These are phyloP conservation scores for Neurospora sp. DNA, from an alignment of 495 filamentous ascomycete species.

Conservation along the genomic window DNA sequence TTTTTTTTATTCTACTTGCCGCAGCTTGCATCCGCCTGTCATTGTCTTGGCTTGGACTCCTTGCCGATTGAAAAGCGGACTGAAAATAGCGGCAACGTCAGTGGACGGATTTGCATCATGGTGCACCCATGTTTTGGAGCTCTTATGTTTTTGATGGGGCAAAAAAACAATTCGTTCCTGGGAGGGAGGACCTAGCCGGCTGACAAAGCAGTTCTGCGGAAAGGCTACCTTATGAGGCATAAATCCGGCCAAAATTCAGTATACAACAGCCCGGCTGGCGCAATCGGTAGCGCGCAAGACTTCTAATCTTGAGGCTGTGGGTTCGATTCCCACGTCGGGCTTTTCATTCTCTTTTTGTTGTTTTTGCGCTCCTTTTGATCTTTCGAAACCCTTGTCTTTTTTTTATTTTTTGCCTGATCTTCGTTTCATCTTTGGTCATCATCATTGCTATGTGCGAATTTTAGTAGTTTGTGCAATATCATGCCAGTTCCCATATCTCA, in stretches of 20 bases:
- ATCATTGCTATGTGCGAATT: neutral
- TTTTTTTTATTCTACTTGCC: neutral
- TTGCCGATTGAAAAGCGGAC: neutral
- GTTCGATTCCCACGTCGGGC: neutral
- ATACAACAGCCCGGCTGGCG: neutral
- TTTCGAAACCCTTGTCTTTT: neutral
- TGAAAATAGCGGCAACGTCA: neutral
- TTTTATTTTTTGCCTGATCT: neutral
- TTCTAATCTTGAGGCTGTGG: neutral
- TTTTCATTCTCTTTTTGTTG: rapidly evolving
- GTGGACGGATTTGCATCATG: neutral
- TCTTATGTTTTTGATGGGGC: neutral
- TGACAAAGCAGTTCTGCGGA: neutral
- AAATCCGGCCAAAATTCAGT: neutral
- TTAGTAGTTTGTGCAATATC: neutral
- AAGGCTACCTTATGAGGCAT: neutral
- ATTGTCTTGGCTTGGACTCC: neutral
- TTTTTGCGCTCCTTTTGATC: neutral
- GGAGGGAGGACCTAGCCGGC: neutral
- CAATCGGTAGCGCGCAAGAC: neutral
- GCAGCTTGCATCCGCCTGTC: neutral
- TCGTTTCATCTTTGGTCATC: neutral
- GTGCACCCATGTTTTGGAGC: neutral
- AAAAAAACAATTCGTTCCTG: neutral
- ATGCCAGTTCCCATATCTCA: neutral